Conservation (phyloP, 768 basidiomycete species). For the Coprinopsis sp. region DNA sequence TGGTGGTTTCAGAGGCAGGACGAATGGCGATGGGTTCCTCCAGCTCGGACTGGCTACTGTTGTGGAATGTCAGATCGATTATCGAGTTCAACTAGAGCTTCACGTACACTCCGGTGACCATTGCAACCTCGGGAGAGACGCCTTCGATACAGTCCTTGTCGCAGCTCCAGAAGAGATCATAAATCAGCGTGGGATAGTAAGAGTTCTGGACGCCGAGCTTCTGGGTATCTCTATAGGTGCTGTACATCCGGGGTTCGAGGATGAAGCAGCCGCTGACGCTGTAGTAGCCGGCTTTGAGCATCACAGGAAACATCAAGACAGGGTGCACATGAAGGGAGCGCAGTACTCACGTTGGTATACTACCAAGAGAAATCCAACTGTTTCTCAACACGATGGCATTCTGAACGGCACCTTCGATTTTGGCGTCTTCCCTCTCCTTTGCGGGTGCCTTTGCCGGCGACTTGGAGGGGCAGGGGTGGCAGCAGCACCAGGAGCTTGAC, state of each 20-base stretch:
- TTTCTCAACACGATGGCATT: conserved; percentile 93
- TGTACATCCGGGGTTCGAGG: conserved; percentile 95
- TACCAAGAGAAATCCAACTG: conserved; percentile 91
- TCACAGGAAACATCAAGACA: conserved; percentile 58
- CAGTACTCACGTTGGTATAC: conserved; percentile 79
- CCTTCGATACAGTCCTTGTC: conserved; percentile 99
- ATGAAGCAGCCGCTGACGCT: conserved; percentile 98
- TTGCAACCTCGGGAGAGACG: conserved; percentile 99
- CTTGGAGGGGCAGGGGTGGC: no score
- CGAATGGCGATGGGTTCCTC: conserved; percentile 98
- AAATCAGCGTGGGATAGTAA: conserved; percentile 99
- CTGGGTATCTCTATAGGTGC: conserved; percentile 96
- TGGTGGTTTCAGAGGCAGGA: conserved; percentile 96
- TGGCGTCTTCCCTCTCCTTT: no score
- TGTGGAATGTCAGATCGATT: conserved; percentile 1
- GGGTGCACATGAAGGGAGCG: conserved; percentile 6
- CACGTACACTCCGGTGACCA: conserved; percentile 94
- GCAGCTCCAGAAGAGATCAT: conserved; percentile 82
- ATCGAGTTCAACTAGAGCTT: no score
- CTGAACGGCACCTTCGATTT: no score
- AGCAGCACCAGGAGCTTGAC: no score
- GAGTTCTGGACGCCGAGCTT: conserved; percentile 96
- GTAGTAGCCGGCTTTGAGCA: conserved; percentile 97
- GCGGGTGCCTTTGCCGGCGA: no score
- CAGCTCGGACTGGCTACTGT: conserved; percentile 84